Conservation (phyloP, 2,329 filamentous ascomycete species). For the Penicillium sp. region DNA sequence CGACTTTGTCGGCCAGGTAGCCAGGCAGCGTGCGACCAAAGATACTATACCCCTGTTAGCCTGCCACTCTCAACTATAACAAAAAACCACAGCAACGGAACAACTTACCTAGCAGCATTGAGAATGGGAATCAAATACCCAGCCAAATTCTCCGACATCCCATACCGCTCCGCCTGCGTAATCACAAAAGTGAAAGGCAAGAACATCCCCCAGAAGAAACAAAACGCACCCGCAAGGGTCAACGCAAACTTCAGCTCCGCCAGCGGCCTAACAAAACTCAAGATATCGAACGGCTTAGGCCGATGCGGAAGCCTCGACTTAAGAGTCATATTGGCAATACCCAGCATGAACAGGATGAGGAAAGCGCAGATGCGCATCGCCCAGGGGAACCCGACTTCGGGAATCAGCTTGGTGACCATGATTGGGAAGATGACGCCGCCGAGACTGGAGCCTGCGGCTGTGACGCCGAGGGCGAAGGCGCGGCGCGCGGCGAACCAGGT, state of each 20-base stretch:
- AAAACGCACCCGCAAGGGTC: conserved; percentile 23
- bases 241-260: conserved; percentile 25
- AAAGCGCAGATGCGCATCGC: conserved; percentile 60
- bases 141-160: conserved; percentile 53
- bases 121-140: conserved; percentile 58
- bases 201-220: conserved; percentile 63
- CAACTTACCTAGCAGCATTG: conserved; percentile 49
- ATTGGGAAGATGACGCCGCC: conserved; percentile 65
- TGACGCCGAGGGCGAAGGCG: conserved; percentile 57
- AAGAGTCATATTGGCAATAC: conserved; percentile 57
- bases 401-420: conserved; percentile 59
- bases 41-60: conserved; percentile 20
- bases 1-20: conserved; percentile 33
- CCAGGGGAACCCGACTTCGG: conserved; percentile 58
- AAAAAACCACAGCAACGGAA: neutral
- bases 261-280: conserved; percentile 26
- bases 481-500: conserved; percentile 58
- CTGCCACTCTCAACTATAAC: neutral
- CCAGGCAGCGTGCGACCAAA: conserved; percentile 37
- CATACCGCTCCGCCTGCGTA: conserved; percentile 49
- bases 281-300: conserved; percentile 26
- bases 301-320: conserved; percentile 45
- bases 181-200: conserved; percentile 57
- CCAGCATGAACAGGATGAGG: conserved; percentile 61
- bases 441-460: conserved; percentile 56